Evolutionary conservation across 495 filamentous ascomycete genomes (phyloP), one percentile per base, ranked within the genome.

Genomic region (Delitschia confertaspora): DNA sequence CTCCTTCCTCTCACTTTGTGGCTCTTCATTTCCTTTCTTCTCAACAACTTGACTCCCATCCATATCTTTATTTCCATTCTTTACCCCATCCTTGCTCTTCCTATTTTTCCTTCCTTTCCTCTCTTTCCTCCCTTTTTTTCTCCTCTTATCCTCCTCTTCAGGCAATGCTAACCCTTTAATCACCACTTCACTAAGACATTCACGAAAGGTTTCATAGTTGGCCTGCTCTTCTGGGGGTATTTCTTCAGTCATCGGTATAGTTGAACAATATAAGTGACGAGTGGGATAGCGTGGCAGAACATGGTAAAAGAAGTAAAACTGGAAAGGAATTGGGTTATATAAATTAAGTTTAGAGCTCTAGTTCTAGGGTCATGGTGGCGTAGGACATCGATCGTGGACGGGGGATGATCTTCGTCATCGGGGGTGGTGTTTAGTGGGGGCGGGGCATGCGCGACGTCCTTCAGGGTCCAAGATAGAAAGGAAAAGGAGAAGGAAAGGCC

Each of bases 171-270:
- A 74, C 70, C 42, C 70, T 76, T 36, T 72, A 60, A 80, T 66
- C n/a, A 81, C 67, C 19, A 69, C 61, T 20, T 63, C 70, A 2
- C 74, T 73, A 32, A 81, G 65, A 55, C 74, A 80, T 56, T 89
- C 84, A 24, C 78, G 71, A 60, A 88, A 85, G 47, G 76, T 62
- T 22, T 74, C 68, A 61, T 82, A 85, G 54, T 86, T 88, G 41
- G 58, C 36, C 17, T 55, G 50, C 37, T 71, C 65, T 19, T 57
- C 44, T n/a, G 36, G 37, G n/a, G 36, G 41, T 7, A 55, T 46
- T 33, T 6, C 22, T 38, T 38, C 30, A 2, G 42, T 21, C 44
- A 54, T 49, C 30, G 29, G 25, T 25, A 24, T 39, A 24, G 36
- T 24, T 24, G 13, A 6, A 39, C 8, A 23, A 25, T 13, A 35